Evolutionary conservation across 169 alveolate genomes (phyloP).

Genomic region (Plasmodium reichenowi): DNA sequence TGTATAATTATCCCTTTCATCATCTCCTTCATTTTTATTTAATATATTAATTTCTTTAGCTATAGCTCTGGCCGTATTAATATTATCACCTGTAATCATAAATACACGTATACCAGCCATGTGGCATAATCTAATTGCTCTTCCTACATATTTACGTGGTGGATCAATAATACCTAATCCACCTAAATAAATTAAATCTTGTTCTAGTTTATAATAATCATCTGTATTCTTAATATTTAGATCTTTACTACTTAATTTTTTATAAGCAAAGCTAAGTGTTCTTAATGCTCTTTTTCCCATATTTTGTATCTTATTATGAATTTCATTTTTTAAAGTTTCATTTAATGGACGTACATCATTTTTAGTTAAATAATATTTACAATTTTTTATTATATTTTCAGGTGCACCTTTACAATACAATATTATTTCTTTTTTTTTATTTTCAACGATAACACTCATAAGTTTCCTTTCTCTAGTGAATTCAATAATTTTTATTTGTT

Average conservation of each 20-base stretch:
- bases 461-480: slow-evolving; percentile 97
- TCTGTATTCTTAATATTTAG: slow-evolving; percentile 79
- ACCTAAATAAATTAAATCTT: slow-evolving; percentile 94
- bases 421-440: slow-evolving; percentile 77
- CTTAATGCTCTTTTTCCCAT: slow-evolving; percentile 94
- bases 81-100: slow-evolving; percentile 99
- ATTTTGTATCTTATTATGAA: slow-evolving; percentile 87
- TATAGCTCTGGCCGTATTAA: slow-evolving; percentile 98
- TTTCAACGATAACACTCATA: slow-evolving; percentile 92
- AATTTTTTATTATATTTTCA: slow-evolving; percentile 94
- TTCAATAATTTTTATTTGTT: slow-evolving; percentile 87
- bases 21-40: slow-evolving; percentile 6
- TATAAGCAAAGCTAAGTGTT: slow-evolving; percentile 89
- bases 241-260: slow-evolving; percentile 75
- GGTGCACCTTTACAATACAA: slow-evolving; percentile 99
- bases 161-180: slow-evolving; percentile 98
- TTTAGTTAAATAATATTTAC: slow-evolving; percentile 82
- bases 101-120: slow-evolving; percentile 98
- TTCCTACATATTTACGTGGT: slow-evolving; percentile 96
- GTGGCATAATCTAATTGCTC: slow-evolving; percentile 94
- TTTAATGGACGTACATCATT: slow-evolving; percentile 91
- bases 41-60: slow-evolving; percentile 96
- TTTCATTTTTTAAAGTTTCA: slow-evolving; percentile 82
- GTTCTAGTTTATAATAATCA: slow-evolving; percentile 89
- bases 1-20: neutral